Conservation (phyloP, 2,329 filamentous ascomycete genomes). For the Aureobasidium uvarum region DNA sequence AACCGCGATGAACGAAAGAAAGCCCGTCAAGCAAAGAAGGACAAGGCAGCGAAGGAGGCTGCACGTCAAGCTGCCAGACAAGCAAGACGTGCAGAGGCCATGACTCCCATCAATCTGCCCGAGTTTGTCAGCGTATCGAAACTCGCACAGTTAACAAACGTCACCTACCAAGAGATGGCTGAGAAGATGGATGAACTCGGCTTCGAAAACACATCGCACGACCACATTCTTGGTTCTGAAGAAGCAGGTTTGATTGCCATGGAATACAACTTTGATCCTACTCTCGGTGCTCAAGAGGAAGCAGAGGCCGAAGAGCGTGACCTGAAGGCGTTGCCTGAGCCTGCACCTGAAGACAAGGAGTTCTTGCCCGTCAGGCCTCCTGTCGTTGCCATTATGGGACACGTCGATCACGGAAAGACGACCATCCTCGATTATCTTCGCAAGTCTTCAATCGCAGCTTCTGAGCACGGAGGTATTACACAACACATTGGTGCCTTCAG, state of each 20-base stretch:
- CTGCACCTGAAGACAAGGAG: conserved; percentile 62
- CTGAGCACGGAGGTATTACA: conserved; percentile 94
- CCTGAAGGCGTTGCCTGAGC: conserved; percentile 60
- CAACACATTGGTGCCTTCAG: conserved; percentile 98
- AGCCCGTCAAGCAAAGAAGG: conserved; percentile 30
- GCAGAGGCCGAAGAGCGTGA: conserved; percentile 63
- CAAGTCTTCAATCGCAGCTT: conserved; percentile 85
- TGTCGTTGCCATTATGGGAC: conserved; percentile 98
- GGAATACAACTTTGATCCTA: conserved; percentile 89
- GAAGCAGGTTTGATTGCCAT: conserved; percentile 85
- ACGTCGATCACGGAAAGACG: conserved; percentile 98
- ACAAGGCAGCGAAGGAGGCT: conserved; percentile 33
- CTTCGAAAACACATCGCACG: conserved; percentile 78
- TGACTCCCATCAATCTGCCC: conserved; percentile 70
- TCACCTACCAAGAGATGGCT: conserved; percentile 70
- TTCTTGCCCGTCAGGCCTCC: conserved; percentile 73
- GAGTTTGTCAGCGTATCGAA: conserved; percentile 90
- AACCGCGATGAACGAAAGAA: conserved; percentile 31
- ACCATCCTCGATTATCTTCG: conserved; percentile 91
- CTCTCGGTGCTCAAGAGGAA: conserved; percentile 56
- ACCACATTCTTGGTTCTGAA: conserved; percentile 86
- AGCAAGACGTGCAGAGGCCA: conserved; percentile 39
- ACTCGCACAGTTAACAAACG: conserved; percentile 70
- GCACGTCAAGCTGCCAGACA: conserved; percentile 29
- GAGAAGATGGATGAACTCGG: conserved; percentile 77